phyloP scores from a whole-genome alignment of 2,329 filamentous ascomycete genomes.

The Aspergillus sergii region DNA sequence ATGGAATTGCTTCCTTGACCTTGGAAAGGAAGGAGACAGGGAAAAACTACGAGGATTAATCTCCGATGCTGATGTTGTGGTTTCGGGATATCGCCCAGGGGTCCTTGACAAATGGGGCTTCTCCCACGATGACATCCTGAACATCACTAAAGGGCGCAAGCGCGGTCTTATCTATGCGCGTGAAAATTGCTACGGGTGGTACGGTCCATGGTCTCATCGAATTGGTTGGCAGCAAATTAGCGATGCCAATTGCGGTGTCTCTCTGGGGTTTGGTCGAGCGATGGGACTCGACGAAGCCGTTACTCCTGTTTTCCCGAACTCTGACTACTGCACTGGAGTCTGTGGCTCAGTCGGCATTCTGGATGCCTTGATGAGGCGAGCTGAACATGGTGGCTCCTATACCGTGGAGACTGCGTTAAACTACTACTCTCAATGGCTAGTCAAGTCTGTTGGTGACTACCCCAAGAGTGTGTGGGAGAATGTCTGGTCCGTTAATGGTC shows the following conservation, averaged over 20 bases:
- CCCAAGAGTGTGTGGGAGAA: not conserved
- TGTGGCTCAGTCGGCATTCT: not conserved
- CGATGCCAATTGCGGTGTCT: not conserved
- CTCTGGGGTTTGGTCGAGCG: not conserved
- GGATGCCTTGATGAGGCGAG: not conserved
- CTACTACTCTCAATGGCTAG: not conserved
- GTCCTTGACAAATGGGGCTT: not conserved
- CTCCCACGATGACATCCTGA: not conserved
- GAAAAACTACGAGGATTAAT: not conserved
- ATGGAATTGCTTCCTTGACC: not conserved
- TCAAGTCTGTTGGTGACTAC: not conserved
- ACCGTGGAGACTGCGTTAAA: not conserved
- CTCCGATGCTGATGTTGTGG: not conserved
- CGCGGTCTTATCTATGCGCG: not conserved
- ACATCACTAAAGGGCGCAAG: not conserved
- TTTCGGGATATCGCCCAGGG: not conserved
- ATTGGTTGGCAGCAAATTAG: not conserved
- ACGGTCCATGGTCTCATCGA: too few relatives aligned
- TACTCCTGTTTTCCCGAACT: not conserved
- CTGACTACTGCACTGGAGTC: not conserved
- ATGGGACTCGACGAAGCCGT: not conserved
- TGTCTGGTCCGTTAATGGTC: not conserved
- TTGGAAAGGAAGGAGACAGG: not conserved
- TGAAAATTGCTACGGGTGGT: too few relatives aligned
- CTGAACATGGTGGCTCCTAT: not conserved